Evolutionary conservation across 2,329 filamentous ascomycete species (phyloP).

Genomic region (Xylariaceae sp.): DNA sequence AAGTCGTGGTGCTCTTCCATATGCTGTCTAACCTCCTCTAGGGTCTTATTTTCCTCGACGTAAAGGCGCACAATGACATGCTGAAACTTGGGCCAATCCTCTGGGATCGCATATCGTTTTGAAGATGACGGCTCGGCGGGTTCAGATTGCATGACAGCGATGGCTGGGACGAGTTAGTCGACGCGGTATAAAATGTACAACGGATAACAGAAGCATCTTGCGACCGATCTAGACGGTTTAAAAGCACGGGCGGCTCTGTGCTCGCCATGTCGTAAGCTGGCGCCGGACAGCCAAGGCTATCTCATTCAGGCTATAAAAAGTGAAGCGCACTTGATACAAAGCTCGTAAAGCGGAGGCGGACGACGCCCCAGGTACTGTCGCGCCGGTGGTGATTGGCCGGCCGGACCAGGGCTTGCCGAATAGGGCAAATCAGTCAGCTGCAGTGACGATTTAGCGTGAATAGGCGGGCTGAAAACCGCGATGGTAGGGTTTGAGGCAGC

Average conservation of each 20-base stretch:
- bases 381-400: conserved; percentile 23
- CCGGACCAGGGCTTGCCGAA: conserved; percentile 22
- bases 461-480: conserved; percentile 28
- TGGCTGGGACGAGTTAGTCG: conserved; percentile 12
- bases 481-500: conserved; percentile 23
- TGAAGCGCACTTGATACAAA: conserved; percentile 22
- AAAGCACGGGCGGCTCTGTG: conserved; percentile 14
- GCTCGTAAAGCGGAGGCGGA: conserved; percentile 24
- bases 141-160: conserved; percentile 25
- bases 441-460: conserved; percentile 24
- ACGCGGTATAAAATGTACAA: conserved; percentile 2
- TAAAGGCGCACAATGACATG: conserved; percentile 28
- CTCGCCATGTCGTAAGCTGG: conserved; percentile 21
- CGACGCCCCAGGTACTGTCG: conserved; percentile 16
- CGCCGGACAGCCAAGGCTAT: conserved; percentile 18
- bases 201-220: conserved; percentile 16
- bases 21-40: conserved; percentile 29
- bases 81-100: conserved; percentile 28
- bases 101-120: conserved; percentile 25
- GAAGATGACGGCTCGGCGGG: conserved; percentile 16
- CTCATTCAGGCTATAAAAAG: conserved; percentile 20
- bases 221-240: conserved; percentile 17
- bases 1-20: conserved; percentile 31
- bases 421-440: conserved; percentile 27
- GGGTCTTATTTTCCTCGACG: conserved; percentile 31